Evolutionary conservation across 345 rosid genomes (phyloP).

Genomic region (Leavenworthia alabamica): DNA sequence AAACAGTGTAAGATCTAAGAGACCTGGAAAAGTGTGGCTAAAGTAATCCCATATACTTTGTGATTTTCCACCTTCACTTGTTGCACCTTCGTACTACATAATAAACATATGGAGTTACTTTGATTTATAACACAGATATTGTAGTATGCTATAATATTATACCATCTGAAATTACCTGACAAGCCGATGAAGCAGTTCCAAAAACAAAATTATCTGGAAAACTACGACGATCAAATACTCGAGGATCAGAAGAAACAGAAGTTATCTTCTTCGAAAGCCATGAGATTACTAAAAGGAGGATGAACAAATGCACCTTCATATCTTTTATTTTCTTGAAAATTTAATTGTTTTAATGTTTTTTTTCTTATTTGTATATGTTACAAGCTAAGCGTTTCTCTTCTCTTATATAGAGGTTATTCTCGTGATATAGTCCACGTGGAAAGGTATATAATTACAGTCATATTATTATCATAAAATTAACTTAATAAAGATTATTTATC

Average conservation of each 20-base stretch:
- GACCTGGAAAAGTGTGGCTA: conserved; percentile 30
- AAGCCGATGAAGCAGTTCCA: conserved; percentile 34
- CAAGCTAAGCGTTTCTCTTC: background rate
- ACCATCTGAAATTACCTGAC: conserved; percentile 19
- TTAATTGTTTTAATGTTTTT: no score
- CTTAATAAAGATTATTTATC: background rate
- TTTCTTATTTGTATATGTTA: background rate
- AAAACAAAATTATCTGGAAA: conserved; percentile 29
- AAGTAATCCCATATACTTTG: conserved; percentile 34
- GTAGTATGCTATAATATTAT: no score
- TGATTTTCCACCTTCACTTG: conserved; percentile 31
- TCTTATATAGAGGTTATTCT: background rate
- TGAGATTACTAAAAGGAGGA: conserved; percentile 20
- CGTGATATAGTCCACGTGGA: conserved; percentile 18
- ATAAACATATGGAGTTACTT: background rate
- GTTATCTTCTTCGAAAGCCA: conserved; percentile 22
- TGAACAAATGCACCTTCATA: conserved; percentile 11
- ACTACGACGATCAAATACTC: conserved; percentile 2
- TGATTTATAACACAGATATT: background rate
- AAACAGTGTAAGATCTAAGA: background rate
- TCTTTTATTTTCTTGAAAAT: background rate
- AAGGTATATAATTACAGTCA: background rate
- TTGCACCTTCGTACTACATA: conserved; percentile 32
- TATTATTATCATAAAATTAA: background rate
- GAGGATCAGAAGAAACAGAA: conserved; percentile 7